Base-by-base conservation (phyloP, 495 filamentous ascomycete genomes). In the Xylaria nigripes region DNA sequence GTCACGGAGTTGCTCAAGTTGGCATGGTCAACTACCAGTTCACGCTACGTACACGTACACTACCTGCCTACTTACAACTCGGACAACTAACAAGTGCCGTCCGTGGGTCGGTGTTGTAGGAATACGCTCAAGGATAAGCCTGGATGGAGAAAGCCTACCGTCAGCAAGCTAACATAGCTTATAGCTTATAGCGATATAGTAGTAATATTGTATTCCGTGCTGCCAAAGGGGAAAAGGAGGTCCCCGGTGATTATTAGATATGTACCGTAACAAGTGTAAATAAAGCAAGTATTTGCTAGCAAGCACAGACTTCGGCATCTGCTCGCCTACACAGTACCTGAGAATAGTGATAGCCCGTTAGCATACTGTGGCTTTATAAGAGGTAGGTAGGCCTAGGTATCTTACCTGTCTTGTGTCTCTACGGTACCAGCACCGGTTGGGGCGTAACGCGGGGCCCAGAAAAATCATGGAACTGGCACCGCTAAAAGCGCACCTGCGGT, bases 11-110 rank as follows among this genome's bases (percentile, higher is more conserved):
- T 22, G 1, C 36, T 45, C 19, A 25, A 22, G 43, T 41, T 22
- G 45, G 34, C 45, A 48, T 21, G 18, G 30, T 32, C 45, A 54
- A 22, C 24, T 22, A 34, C 51, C 51, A 54, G 21, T 44, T n/a
- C 51, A 54, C 51, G 16, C 36, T 23, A 44, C 51, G 38, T 36
- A 45, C 30, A 6, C 27, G 27, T 30, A 30, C 27, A 30, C 27
- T 12, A 36, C 32, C 13, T 36, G 13, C 32, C 6, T 15, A 36
- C 32, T n/a, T n/a, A n/a, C n/a, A n/a, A 36, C 4, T 4, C 25
- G 25, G 9, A 21, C 43, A 36, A 16, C 51, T 23, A 54, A 54
- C 51, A 34, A 41, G 22, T 36, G 27, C 12, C 21, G 25, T 27
- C 12, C 15, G 30, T 45, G 22, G 43, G 42, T 38, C 41, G 50